Percentiles rank a stretch among this genome's conserved stretches.
Conservation (phyloP, 2,329 filamentous ascomycete species). For the Fusarium sp. region DNA sequence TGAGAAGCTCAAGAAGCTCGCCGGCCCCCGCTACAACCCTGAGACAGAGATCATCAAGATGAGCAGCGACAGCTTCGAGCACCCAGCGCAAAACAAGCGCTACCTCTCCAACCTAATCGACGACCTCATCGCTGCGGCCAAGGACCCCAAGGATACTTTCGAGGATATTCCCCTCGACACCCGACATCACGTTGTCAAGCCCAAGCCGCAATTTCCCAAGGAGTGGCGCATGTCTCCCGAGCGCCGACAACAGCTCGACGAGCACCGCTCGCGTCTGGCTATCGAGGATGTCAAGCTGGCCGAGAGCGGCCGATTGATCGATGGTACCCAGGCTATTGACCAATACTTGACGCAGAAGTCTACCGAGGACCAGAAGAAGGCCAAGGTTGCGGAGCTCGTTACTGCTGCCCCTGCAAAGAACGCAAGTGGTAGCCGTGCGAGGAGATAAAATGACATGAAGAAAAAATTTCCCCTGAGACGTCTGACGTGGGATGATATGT, state of each 20-base stretch:
- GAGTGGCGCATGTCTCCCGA: conserved; percentile 84
- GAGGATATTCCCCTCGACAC: conserved; percentile 91
- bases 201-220: conserved; percentile 78
- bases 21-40: conserved; percentile 88
- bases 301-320: conserved; percentile 68
- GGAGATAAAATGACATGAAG: conserved; percentile 38
- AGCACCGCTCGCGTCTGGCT: conserved; percentile 64
- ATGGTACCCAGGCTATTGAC: conserved; percentile 66
- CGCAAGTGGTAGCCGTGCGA: conserved; percentile 35
- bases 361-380: conserved; percentile 52
- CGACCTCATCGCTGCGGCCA: conserved; percentile 79
- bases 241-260: conserved; percentile 74
- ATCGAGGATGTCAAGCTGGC: conserved; percentile 66
- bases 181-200: conserved; percentile 82
- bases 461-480: not conserved
- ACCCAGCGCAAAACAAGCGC: conserved; percentile 96
- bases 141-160: conserved; percentile 83
- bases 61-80: conserved; percentile 88
- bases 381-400: conserved; percentile 51
- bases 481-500: conserved; percentile 39
- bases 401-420: conserved; percentile 41
- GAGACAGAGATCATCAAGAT: conserved; percentile 85
- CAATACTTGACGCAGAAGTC: conserved; percentile 50
- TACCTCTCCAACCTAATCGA: conserved; percentile 85
- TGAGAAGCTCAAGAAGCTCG: conserved; percentile 87